Conservation (phyloP, 2,329 filamentous ascomycete genomes). For the Colletotrichum kahawae region DNA sequence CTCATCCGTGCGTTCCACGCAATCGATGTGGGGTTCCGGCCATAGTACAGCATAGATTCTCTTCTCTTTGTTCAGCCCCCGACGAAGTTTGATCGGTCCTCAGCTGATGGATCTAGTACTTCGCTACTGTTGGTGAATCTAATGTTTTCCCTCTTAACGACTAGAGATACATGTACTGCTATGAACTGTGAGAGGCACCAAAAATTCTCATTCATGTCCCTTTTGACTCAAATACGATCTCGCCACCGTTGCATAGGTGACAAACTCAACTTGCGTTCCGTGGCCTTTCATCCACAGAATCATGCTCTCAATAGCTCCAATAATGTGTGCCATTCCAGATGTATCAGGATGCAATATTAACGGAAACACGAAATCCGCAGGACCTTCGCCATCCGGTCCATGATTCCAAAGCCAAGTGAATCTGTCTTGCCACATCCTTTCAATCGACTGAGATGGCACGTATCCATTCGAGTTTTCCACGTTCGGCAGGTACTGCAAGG, state of each 20-base stretch:
- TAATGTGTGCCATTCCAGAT: slow-evolving; percentile 65
- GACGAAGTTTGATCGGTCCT: neutral
- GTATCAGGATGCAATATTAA: slow-evolving; percentile 63
- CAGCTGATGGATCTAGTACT: too few species aligned
- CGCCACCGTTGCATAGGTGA: neutral
- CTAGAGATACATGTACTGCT: neutral
- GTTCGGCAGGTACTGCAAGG: slow-evolving; percentile 50
- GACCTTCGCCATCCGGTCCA: slow-evolving; percentile 30
- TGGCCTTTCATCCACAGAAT: neutral
- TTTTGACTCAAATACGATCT: neutral
- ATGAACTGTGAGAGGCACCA: neutral
- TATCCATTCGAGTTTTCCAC: slow-evolving; percentile 60
- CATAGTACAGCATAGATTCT: neutral
- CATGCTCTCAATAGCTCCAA: slow-evolving; percentile 45
- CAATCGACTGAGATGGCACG: slow-evolving; percentile 59
- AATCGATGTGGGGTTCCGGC: neutral
- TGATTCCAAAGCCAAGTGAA: slow-evolving; percentile 60
- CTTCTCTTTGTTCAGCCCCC: too few species aligned
- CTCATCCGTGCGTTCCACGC: neutral
- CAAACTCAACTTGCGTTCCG: neutral
- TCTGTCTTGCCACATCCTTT: slow-evolving; percentile 65
- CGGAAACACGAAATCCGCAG: slow-evolving; percentile 50
- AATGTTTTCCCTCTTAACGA: neutral
- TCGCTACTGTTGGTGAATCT: neutral
- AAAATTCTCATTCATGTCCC: neutral